Conservation (phyloP, 2,329 filamentous ascomycete species). For the Boeremia lycopersici region DNA sequence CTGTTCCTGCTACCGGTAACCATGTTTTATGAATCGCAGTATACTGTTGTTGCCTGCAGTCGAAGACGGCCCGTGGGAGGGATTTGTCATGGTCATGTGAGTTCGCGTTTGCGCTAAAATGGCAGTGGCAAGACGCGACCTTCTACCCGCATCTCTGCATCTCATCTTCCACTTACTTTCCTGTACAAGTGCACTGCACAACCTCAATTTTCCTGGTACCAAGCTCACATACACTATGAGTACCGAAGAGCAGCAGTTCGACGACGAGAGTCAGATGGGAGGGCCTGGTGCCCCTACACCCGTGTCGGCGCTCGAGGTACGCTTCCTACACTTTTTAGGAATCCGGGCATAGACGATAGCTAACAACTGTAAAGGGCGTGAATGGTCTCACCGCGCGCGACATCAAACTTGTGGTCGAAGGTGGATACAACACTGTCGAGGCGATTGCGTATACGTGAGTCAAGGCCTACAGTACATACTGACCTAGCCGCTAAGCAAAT, state of each 20-base stretch:
- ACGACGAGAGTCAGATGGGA: conserved; percentile 68
- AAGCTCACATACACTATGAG: conserved; percentile 48
- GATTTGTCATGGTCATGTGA: conserved; percentile 26
- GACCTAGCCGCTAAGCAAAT: conserved; percentile 28
- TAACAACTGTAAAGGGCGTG: conserved; percentile 67
- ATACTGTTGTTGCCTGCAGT: neutral
- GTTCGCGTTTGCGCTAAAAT: conserved; percentile 30
- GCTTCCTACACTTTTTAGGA: conserved; percentile 23
- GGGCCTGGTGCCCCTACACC: conserved; percentile 95
- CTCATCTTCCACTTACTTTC: neutral
- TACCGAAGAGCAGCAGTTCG: conserved; percentile 69
- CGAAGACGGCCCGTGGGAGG: neutral
- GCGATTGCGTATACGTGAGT: conserved; percentile 88
- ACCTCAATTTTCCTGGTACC: neutral
- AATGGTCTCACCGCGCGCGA: conserved; percentile 92
- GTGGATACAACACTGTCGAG: conserved; percentile 94
- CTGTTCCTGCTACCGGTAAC: neutral
- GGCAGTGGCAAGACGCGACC: conserved; percentile 2
- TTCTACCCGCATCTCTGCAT: neutral
- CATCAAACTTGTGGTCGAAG: conserved; percentile 89
- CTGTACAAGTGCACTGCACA: neutral
- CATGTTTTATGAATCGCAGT: neutral
- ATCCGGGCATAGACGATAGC: neutral
- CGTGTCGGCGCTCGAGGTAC: conserved; percentile 81
- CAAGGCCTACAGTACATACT: neutral